Conservation (phyloP, 2,329 filamentous ascomycete genomes). For the Niveomyces coronatus region DNA sequence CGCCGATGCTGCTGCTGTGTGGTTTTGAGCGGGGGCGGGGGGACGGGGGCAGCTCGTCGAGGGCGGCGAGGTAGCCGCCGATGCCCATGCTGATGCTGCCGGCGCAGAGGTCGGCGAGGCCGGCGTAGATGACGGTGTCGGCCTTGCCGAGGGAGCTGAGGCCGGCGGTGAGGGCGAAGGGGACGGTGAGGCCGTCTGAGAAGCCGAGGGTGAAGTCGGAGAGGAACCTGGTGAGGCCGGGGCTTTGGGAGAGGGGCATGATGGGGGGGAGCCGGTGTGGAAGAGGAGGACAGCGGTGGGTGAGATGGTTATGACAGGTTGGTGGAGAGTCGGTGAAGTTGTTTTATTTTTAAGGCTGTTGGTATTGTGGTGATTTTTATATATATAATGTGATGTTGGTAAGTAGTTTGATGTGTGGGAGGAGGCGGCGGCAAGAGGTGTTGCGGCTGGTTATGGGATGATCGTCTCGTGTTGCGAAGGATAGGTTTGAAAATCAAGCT, state of each 20-base stretch:
- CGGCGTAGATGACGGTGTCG: conserved; percentile 55
- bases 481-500: no score
- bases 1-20: not conserved
- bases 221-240: conserved; percentile 32
- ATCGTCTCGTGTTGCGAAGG: no score
- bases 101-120: conserved; percentile 59
- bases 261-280: not conserved
- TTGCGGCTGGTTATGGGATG: no score
- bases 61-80: conserved; percentile 56
- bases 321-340: not conserved
- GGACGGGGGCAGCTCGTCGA: conserved; percentile 20
- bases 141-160: conserved; percentile 50
- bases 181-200: conserved; percentile 64
- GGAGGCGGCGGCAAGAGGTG: no score
- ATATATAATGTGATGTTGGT: no score
- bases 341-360: no score
- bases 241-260: conserved; percentile 17
- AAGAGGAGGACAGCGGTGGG: not conserved
- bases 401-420: no score
- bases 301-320: not conserved
- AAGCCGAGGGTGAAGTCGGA: conserved; percentile 63
- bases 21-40: not conserved
- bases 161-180: conserved; percentile 64
- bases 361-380: no score
- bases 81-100: conserved; percentile 67